These are phyloP conservation scores for Rutidosis leptorrhynchoides DNA, from an alignment of 129 eudicot genomes.

Conservation along the genomic window DNA sequence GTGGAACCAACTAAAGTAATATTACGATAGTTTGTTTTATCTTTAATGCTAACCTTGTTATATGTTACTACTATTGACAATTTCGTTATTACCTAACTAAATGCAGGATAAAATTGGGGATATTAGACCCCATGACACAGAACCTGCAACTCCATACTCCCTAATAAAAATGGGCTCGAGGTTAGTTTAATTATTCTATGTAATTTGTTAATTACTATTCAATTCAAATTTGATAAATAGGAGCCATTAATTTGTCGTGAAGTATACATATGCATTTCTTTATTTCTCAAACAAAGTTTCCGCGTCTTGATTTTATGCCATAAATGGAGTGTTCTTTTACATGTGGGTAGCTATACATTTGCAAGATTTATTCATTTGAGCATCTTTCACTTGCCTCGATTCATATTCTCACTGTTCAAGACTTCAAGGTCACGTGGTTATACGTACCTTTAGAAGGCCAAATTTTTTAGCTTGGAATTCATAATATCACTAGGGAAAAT, in stretches of 20 bases:
- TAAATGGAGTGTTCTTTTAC: neutral
- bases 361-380: neutral
- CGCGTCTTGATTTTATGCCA: neutral
- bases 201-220: neutral
- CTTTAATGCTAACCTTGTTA: neutral
- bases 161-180: slow-evolving; percentile 64
- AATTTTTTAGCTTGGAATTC: neutral
- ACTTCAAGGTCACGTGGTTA: neutral
- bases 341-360: neutral
- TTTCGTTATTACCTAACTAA: slow-evolving; percentile 14
- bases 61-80: slow-evolving; percentile 14
- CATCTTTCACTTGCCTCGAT: neutral
- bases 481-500: neutral
- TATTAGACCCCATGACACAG: slow-evolving; percentile 57
- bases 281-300: neutral
- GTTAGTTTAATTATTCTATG: slow-evolving; percentile 37
- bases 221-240: neutral
- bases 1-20: neutral
- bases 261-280: neutral
- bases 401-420: neutral
- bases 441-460: neutral
- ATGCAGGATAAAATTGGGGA: slow-evolving; percentile 93
- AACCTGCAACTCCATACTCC: slow-evolving; percentile 77
- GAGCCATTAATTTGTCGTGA: neutral
- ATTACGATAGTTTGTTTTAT: neutral